These are phyloP conservation scores for Platismatia glauca DNA, from an alignment of 495 filamentous ascomycete species.

Conservation along the genomic window DNA sequence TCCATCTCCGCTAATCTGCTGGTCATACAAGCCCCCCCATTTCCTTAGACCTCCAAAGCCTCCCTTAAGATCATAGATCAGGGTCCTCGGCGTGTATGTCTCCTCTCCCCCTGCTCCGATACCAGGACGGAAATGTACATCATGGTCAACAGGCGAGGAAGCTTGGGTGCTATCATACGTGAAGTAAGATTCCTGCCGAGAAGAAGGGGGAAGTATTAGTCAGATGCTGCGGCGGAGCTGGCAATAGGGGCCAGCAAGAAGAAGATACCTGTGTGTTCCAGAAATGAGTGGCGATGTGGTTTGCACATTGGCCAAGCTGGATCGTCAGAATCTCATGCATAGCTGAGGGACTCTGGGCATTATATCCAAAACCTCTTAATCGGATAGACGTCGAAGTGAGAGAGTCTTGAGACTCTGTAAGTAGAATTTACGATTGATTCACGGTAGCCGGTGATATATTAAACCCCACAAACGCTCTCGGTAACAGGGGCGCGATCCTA, in stretches of 20 bases:
- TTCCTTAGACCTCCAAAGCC: constrained; percentile 82
- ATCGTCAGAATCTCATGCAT: constrained; percentile 98
- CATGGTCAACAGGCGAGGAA: constrained; percentile 72
- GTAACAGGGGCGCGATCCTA: neutral
- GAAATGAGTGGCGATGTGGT: constrained; percentile 94
- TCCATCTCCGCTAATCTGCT: constrained; percentile 42
- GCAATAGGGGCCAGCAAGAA: neutral
- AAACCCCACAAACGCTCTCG: neutral
- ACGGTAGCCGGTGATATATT: neutral
- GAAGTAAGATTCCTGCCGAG: constrained; percentile 84
- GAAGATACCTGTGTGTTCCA: constrained; percentile 81
- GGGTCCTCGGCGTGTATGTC: constrained; percentile 80
- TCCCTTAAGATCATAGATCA: constrained; percentile 92
- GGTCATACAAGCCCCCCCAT: constrained; percentile 81
- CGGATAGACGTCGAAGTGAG: neutral
- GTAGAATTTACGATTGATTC: neutral
- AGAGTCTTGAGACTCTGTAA: neutral
- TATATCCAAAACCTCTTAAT: neutral
- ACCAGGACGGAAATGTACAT: constrained; percentile 86
- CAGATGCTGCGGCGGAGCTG: neutral
- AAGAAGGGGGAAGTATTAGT: constrained; percentile 21
- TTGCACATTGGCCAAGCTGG: constrained; percentile 85
- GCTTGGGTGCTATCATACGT: constrained; percentile 64
- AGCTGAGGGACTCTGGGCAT: neutral
- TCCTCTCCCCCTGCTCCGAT: constrained; percentile 73